Percentiles rank a stretch among this genome's conserved stretches.
Evolutionary conservation across 2,329 filamentous ascomycete species (phyloP).

Genomic region (Cryphonectria nitschkei): DNA sequence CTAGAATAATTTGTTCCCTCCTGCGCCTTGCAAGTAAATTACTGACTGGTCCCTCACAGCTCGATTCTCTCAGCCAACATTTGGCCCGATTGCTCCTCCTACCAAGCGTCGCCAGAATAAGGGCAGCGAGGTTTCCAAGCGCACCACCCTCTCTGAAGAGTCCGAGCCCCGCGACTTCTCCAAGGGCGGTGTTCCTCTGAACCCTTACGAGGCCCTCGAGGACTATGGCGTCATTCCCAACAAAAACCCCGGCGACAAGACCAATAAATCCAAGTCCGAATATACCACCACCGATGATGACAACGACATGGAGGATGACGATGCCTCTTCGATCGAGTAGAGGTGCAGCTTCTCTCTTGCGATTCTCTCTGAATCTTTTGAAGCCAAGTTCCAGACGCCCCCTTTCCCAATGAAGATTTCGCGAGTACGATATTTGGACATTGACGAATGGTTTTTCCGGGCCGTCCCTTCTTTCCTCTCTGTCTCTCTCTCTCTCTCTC

Average conservation of each 20-base stretch:
- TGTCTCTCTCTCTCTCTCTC: background rate
- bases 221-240: background rate
- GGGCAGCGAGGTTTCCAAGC: background rate
- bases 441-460: background rate
- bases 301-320: background rate
- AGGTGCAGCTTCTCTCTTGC: background rate
- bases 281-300: background rate
- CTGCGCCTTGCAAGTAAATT: background rate
- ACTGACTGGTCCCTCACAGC: slow-evolving; percentile 6
- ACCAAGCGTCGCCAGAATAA: slow-evolving; percentile 3
- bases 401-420: background rate
- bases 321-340: background rate
- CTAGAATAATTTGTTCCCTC: too few relatives aligned
- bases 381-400: background rate
- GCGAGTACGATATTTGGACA: background rate
- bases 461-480: background rate
- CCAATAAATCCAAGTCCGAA: background rate
- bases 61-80: slow-evolving; percentile 14
- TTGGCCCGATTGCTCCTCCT: slow-evolving; percentile 23
- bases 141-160: background rate
- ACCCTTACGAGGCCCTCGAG: slow-evolving; percentile 1
- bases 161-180: slow-evolving; percentile 2
- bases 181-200: slow-evolving; percentile 6
- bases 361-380: background rate
- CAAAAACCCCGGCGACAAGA: background rate